A percentile compares a stretch with the other conserved stretches of the same genome.
These are phyloP conservation scores for Rhytidiadelphus loreus DNA, from an alignment of 225 moss, liverwort and hornwort genomes.

Conservation along the genomic window DNA sequence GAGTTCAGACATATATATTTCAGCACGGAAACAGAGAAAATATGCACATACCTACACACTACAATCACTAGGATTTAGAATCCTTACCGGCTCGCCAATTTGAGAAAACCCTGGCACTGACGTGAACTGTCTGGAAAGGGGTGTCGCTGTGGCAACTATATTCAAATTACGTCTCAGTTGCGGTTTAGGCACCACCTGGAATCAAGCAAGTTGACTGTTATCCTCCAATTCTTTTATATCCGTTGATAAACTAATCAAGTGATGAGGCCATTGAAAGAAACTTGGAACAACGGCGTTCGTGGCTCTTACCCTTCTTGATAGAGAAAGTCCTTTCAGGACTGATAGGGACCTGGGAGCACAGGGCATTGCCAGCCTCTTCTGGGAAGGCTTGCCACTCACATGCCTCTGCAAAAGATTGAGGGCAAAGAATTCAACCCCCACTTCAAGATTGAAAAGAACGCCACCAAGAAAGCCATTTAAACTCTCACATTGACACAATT, in stretches of 20 bases:
- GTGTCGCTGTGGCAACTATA: conserved; percentile 42
- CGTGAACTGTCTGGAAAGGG: conserved; percentile 33
- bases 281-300: not conserved
- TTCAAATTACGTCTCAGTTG: not conserved
- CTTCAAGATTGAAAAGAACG: not conserved
- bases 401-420: not conserved
- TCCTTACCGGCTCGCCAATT: conserved; percentile 53
- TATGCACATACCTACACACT: not conserved
- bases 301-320: conserved; percentile 11
- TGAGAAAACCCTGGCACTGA: conserved; percentile 72
- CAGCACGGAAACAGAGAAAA: not conserved
- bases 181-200: not conserved
- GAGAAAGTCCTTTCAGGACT: conserved; percentile 1
- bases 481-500: not conserved
- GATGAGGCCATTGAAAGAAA: not conserved
- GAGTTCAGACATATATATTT: not conserved
- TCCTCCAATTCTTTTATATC: not conserved
- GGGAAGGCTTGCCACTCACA: not conserved
- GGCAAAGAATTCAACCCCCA: not conserved
- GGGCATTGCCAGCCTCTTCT: not conserved
- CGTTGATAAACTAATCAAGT: not conserved
- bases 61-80: not conserved
- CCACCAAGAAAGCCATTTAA: not conserved
- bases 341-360: not conserved
- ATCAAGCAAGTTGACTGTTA: not conserved